Percentiles rank a stretch among this genome's conserved stretches.
These are phyloP conservation scores for Solanum hybrid DNA, from an alignment of 305 asterid genomes.

Conservation along the genomic window DNA sequence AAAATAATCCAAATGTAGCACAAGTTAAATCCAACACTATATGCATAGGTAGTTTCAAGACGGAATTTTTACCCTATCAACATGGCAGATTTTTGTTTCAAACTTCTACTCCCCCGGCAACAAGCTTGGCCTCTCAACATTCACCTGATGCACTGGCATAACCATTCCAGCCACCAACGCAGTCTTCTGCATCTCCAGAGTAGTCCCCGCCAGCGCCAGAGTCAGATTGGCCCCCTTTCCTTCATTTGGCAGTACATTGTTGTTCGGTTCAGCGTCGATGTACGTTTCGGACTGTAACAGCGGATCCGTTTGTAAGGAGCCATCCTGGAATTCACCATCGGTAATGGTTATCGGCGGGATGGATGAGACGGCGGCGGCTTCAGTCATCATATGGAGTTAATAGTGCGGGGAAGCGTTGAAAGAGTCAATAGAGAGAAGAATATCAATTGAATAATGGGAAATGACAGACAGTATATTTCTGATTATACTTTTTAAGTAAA, in stretches of 20 bases:
- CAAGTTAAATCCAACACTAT: not conserved
- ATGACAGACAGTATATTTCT: not conserved
- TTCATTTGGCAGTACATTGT: not conserved
- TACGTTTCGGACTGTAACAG: too few relatives aligned
- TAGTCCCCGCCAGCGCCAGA: conserved; percentile 27
- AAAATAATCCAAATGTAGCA: not conserved
- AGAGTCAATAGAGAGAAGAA: not conserved
- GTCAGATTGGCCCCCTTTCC: conserved; percentile 3
- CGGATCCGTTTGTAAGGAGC: not conserved
- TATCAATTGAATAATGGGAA: not conserved
- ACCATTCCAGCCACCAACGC: conserved; percentile 4
- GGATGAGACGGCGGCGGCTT: not conserved
- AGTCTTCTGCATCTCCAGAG: conserved; percentile 15
- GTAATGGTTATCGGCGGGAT: not conserved
- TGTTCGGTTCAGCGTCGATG: too few relatives aligned
- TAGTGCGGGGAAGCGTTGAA: not conserved
- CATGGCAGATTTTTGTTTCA: conserved; percentile 40
- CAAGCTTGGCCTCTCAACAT: conserved; percentile 56
- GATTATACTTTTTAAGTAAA: not conserved
- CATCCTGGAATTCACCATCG: not conserved
- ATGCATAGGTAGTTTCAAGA: not conserved
- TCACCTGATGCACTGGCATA: conserved; percentile 27
- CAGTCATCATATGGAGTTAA: not conserved
- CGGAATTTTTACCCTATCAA: conserved; percentile 40
- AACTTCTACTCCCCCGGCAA: conserved; percentile 53